Evolutionary conservation across 2,329 filamentous ascomycete genomes (phyloP).

Genomic region (Fusarium odoratissimum): DNA sequence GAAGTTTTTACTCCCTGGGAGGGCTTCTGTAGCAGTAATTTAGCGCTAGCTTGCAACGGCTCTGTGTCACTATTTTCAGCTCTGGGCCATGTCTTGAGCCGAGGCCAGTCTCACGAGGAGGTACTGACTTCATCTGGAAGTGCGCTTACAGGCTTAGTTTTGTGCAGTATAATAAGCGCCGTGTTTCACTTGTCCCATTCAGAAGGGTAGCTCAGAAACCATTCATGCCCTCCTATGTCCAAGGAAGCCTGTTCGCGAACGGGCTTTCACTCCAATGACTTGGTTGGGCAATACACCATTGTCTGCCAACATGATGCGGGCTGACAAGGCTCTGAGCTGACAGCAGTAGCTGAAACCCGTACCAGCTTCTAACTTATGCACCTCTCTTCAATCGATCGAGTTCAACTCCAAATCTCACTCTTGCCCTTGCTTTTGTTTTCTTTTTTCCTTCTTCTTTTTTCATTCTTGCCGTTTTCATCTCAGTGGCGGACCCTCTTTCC

Average conservation of each 20-base stretch:
- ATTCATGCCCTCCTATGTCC: not conserved
- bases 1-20: no score
- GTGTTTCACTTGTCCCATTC: not conserved
- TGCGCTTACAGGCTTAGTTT: not conserved
- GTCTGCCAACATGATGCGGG: not conserved
- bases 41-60: no score
- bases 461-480: not conserved
- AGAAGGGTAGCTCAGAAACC: not conserved
- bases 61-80: not conserved
- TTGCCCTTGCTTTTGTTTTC: no score
- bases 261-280: not conserved
- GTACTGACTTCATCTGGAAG: not conserved
- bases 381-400: not conserved
- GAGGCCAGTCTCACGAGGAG: not conserved
- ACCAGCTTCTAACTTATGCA: not conserved
- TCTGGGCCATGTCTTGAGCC: not conserved
- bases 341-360: not conserved
- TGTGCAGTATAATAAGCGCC: not conserved
- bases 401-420: no score
- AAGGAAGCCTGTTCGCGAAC: not conserved
- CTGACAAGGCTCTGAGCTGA: not conserved
- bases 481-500: conserved; percentile 4
- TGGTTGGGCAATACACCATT: not conserved
- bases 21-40: no score
- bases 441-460: not conserved